These are phyloP conservation scores for Flaveria sonorensis DNA, from an alignment of 129 eudicot genomes.

Conservation along the genomic window DNA sequence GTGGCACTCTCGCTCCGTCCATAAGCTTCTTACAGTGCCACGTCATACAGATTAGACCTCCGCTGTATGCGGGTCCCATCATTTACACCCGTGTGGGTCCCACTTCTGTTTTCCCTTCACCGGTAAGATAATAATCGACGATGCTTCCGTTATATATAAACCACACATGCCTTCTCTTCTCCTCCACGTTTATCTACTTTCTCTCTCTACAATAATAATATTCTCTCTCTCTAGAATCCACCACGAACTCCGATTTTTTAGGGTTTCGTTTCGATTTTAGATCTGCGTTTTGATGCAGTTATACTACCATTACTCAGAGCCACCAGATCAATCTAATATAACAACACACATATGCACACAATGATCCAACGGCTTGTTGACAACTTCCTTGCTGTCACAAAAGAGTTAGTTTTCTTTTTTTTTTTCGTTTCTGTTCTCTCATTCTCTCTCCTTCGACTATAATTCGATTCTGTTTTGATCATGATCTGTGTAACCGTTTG, in stretches of 20 bases:
- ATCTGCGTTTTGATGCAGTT: slow-evolving; percentile 38
- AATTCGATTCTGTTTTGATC: neutral
- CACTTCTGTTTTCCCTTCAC: slow-evolving; percentile 14
- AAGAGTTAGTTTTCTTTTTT: slow-evolving; percentile 54
- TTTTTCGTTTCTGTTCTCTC: neutral
- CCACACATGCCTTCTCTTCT: slow-evolving; percentile 14
- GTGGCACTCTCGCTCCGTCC: slow-evolving; percentile 27
- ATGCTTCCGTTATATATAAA: slow-evolving; percentile 1
- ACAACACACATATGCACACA: neutral
- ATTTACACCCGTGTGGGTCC: slow-evolving; percentile 25
- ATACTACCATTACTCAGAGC: slow-evolving; percentile 31
- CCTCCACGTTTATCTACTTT: slow-evolving; percentile 26
- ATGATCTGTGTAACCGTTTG: neutral
- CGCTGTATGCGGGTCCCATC: neutral
- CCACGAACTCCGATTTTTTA: slow-evolving; percentile 20
- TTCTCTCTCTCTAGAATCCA: slow-evolving; percentile 31
- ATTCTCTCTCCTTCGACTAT: neutral
- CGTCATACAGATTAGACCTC: slow-evolving; percentile 29
- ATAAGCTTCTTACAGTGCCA: slow-evolving; percentile 28
- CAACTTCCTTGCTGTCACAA: slow-evolving; percentile 78
- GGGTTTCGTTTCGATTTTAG: slow-evolving; percentile 28
- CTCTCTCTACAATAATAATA: slow-evolving; percentile 28
- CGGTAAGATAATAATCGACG: slow-evolving; percentile 39
- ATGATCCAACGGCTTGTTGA: slow-evolving; percentile 75
- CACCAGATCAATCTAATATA: slow-evolving; percentile 20